Conservation (phyloP, 768 basidiomycete genomes). For the Trametopsis cervina region DNA sequence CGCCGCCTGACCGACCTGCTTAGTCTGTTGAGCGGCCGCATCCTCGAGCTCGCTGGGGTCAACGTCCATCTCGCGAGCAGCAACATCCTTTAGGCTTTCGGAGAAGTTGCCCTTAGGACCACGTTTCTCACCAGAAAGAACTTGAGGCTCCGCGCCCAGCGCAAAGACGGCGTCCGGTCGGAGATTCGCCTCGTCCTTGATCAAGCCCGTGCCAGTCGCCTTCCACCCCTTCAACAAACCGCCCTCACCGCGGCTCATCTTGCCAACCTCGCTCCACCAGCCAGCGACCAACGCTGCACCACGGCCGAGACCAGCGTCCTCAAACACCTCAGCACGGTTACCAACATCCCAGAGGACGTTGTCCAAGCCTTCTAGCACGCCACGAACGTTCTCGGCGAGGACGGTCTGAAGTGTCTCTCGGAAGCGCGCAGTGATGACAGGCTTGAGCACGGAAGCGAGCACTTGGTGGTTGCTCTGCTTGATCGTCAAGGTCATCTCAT, state of each 20-base stretch:
- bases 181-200: slow-evolving; percentile 40
- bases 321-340: slow-evolving; percentile 54
- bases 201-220: slow-evolving; percentile 58
- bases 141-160: slow-evolving; percentile 69
- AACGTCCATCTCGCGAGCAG: slow-evolving; percentile 23
- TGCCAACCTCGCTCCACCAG: slow-evolving; percentile 64
- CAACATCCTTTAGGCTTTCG: slow-evolving; percentile 31
- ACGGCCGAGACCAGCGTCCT: slow-evolving; percentile 49
- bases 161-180: slow-evolving; percentile 39
- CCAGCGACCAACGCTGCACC: slow-evolving; percentile 49
- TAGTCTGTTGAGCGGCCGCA: slow-evolving; percentile 13
- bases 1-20: slow-evolving; percentile 17
- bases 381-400: slow-evolving; percentile 48
- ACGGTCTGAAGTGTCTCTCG: slow-evolving; percentile 54
- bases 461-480: slow-evolving; percentile 59
- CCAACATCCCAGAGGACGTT: slow-evolving; percentile 52
- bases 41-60: slow-evolving; percentile 23
- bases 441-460: slow-evolving; percentile 54
- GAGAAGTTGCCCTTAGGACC: slow-evolving; percentile 56
- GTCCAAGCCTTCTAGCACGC: slow-evolving; percentile 45
- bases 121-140: slow-evolving; percentile 57
- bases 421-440: slow-evolving; percentile 49
- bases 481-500: slow-evolving; percentile 48
- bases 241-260: slow-evolving; percentile 35
- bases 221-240: slow-evolving; percentile 36